Evolutionary conservation across 352 stramenopile genomes (phyloP).

Genomic region (Phytophthora pini): DNA sequence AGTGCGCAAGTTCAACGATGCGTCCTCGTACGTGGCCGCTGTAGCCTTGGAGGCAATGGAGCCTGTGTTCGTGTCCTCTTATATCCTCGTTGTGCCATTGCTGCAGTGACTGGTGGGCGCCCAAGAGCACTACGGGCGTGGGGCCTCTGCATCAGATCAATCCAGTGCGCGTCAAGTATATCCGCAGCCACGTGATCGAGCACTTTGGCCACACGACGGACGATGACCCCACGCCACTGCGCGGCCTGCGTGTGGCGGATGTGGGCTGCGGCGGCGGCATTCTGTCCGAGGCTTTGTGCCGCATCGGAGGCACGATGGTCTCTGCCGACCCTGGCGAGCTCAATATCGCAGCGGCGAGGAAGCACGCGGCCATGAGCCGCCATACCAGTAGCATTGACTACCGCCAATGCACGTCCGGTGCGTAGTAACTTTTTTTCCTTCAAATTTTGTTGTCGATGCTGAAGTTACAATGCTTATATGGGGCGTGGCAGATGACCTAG

Average conservation of each 20-base stretch:
- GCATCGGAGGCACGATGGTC: slow-evolving; percentile 79
- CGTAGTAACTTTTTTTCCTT: not conserved
- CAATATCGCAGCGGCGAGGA: slow-evolving; percentile 78
- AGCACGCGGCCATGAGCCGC: slow-evolving; percentile 57
- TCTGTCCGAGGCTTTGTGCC: slow-evolving; percentile 79
- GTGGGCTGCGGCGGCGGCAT: slow-evolving; percentile 87
- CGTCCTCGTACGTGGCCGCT: slow-evolving; percentile 58
- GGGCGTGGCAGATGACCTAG: slow-evolving; percentile 63
- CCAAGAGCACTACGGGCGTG: slow-evolving; percentile 75
- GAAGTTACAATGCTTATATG: slow-evolving; percentile 10
- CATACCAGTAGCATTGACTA: slow-evolving; percentile 82
- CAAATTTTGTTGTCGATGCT: slow-evolving; percentile 3
- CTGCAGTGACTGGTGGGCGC: slow-evolving; percentile 84
- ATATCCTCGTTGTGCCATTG: slow-evolving; percentile 1
- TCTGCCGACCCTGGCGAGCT: slow-evolving; percentile 71
- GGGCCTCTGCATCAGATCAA: slow-evolving; percentile 85
- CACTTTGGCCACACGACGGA: slow-evolving; percentile 64
- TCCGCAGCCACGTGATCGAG: slow-evolving; percentile 68
- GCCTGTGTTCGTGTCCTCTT: not conserved
- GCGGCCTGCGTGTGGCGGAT: slow-evolving; percentile 66
- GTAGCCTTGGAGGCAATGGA: not conserved
- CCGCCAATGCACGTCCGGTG: slow-evolving; percentile 79
- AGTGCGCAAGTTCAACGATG: slow-evolving; percentile 84
- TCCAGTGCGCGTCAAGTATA: slow-evolving; percentile 86
- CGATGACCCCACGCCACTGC: slow-evolving; percentile 61